Percentiles rank a stretch among this genome's conserved stretches.
Conservation (phyloP, 768 basidiomycete species). For the Lentinula detonsa region DNA sequence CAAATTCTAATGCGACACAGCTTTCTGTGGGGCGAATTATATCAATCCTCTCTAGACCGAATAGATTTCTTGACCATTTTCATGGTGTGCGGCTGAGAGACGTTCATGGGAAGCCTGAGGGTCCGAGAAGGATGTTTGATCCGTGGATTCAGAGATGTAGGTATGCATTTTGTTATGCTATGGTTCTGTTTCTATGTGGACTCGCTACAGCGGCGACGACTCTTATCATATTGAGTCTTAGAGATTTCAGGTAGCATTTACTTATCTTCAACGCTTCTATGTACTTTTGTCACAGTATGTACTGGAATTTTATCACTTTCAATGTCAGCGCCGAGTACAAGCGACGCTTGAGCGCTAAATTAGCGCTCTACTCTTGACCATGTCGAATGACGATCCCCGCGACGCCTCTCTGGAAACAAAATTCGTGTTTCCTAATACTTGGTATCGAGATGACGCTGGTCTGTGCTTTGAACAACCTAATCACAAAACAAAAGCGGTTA, state of each 20-base stretch:
- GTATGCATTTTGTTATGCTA: conserved; percentile 48
- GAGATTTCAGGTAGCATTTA: background rate
- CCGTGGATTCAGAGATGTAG: conserved; percentile 51
- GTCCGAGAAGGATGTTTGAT: conserved; percentile 46
- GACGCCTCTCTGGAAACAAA: conserved; percentile 56
- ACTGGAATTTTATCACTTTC: background rate
- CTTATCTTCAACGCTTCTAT: background rate
- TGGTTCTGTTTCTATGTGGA: conserved; percentile 8
- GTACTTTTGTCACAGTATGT: background rate
- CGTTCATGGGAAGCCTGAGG: conserved; percentile 38
- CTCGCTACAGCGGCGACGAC: conserved; percentile 1
- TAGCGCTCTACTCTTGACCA: background rate
- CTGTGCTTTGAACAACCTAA: conserved; percentile 10
- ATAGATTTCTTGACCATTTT: conserved; percentile 35
- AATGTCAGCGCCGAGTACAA: too few species aligned
- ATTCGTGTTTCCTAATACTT: conserved; percentile 56
- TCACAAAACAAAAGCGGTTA: background rate
- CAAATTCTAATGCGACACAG: conserved; percentile 10
- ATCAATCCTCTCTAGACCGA: conserved; percentile 37
- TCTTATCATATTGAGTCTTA: conserved; percentile 9
- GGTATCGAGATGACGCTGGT: conserved; percentile 53
- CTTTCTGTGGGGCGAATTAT: conserved; percentile 12
- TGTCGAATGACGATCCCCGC: conserved; percentile 49
- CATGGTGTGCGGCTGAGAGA: conserved; percentile 37
- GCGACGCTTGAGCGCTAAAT: too few species aligned